Percentiles rank a stretch among this genome's conserved stretches.
Evolutionary conservation across 2,329 filamentous ascomycete species (phyloP).

Genomic region (Exophiala bonariae): DNA sequence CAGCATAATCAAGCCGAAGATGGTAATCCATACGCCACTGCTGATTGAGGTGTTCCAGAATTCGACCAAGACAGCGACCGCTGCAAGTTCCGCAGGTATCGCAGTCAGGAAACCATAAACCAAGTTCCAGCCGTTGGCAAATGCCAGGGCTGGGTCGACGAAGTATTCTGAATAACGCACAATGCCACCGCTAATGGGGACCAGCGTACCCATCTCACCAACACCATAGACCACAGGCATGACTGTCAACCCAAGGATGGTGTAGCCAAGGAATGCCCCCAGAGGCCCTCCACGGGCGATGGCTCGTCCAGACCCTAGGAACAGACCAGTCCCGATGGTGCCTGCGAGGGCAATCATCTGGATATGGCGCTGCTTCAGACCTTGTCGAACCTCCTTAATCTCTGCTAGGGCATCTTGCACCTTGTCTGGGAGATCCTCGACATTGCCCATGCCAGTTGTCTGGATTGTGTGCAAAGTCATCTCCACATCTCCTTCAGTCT

Average conservation of each 20-base stretch:
- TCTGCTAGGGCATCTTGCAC: background rate
- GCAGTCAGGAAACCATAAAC: slow-evolving; percentile 26
- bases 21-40: slow-evolving; percentile 40
- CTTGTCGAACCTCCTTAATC: slow-evolving; percentile 1
- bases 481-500: slow-evolving; percentile 1
- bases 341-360: slow-evolving; percentile 40
- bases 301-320: slow-evolving; percentile 37
- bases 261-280: slow-evolving; percentile 54
- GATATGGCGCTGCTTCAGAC: slow-evolving; percentile 7
- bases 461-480: background rate
- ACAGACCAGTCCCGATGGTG: slow-evolving; percentile 39
- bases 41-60: slow-evolving; percentile 59
- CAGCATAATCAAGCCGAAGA: slow-evolving; percentile 37
- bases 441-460: background rate
- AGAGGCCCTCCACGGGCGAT: slow-evolving; percentile 38
- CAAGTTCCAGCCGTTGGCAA: slow-evolving; percentile 43
- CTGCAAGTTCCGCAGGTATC: slow-evolving; percentile 70
- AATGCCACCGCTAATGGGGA: slow-evolving; percentile 38
- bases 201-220: slow-evolving; percentile 42
- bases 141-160: slow-evolving; percentile 40
- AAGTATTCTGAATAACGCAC: slow-evolving; percentile 40
- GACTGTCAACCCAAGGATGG: slow-evolving; percentile 49
- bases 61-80: slow-evolving; percentile 60
- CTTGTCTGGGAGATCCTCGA: background rate
- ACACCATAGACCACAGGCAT: slow-evolving; percentile 43